Evolutionary conservation across 495 filamentous ascomycete species (phyloP), one percentile per base, ranked within the genome.

Genomic region (Choiromyces venosus): DNA sequence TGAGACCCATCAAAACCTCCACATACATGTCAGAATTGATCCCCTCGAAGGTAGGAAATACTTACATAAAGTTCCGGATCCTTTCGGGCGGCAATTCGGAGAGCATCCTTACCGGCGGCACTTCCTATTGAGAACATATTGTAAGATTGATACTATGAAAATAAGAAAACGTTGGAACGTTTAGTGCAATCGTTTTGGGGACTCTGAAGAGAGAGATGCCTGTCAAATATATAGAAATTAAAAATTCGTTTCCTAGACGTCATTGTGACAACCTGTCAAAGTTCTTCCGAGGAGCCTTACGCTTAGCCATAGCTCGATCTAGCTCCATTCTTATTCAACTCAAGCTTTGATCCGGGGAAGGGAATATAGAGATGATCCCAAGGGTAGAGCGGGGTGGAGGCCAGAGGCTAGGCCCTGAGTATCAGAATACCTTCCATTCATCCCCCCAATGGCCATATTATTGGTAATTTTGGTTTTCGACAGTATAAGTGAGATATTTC

Each of bases 1-100:
- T 97, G 80, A 99, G 89, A 81, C 88, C 92, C 72, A 93, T 87
- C 67, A 99, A 89, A 78, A 97, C 88, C 94, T 99, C 77, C 76
- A 38, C 5, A 14, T 40, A 16, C 36, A 25, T 40, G 56, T 44
- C 18, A 76, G 69, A 65, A 36, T 25, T 65, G 64, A 65, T 38
- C 52, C 39, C 7, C 19, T 40, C 36, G 46, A 12, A 72, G 46
- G 56, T 35, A 8, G 46, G 67, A 33, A 40, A 39, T 35, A 29
- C 86, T 77, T 89, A 94, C 91, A 82, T 91, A 92, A 81, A 93
- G 89, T 84, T 94, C 91, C 71, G 91, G 91, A 83, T 94, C 91
- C 78, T 86, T 85, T 84, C 88, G 90, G 71, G 88, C 88, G 72
- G 87, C 90, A 80, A 88, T 86, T 67, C 87, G 84, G 81, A 93